Percentiles rank a stretch among this genome's conserved stretches.
Conservation (phyloP, 495 filamentous ascomycete genomes). For the Tuber brumale region DNA sequence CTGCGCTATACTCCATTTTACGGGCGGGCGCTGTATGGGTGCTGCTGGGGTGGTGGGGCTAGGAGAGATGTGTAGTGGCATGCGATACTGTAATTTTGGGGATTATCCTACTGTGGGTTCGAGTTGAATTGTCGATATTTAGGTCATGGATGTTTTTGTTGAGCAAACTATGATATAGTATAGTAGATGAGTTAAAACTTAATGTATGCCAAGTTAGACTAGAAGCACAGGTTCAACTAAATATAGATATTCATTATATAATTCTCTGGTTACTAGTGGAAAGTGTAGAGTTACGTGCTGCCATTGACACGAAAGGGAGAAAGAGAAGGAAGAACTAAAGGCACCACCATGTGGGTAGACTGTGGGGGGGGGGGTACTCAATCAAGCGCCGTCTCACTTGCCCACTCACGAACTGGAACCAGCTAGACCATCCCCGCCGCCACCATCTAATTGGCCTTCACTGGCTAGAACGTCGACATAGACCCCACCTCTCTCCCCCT, state of each 20-base stretch:
- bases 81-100: not conserved
- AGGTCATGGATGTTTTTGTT: not conserved
- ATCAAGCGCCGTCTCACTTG: not conserved
- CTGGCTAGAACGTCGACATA: not conserved
- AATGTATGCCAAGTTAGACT: not conserved
- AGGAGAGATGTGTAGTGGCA: not conserved
- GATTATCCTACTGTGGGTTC: not conserved
- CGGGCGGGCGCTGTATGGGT: not conserved
- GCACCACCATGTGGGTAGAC: not conserved
- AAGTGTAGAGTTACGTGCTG: not conserved
- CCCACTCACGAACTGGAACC: not conserved
- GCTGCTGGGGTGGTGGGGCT: not conserved
- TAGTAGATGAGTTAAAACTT: not conserved
- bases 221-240: not conserved
- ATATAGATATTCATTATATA: not conserved
- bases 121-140: not conserved
- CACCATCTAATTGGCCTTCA: not conserved
- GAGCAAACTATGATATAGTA: not conserved
- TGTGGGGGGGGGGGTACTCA: not conserved
- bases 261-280: not conserved
- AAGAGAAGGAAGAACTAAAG: not conserved
- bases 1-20: not conserved
- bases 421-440: not conserved
- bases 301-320: not conserved
- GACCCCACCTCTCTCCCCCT: slow-evolving; percentile 14